Conservation (phyloP, 257 asterid genomes). For the Nicotiana benthamiana region DNA sequence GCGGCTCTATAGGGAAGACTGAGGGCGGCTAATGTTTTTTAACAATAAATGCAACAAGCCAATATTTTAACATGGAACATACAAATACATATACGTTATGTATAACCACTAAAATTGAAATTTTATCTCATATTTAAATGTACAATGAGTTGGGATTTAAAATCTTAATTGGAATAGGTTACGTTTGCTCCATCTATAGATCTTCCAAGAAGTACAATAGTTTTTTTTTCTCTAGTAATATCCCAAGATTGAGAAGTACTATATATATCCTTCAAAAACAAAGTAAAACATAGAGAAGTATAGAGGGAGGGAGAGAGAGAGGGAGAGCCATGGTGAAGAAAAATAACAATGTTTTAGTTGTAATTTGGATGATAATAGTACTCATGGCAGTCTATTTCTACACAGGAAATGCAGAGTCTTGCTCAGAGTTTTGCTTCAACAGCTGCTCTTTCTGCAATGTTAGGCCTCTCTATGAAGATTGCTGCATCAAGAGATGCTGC, state of each 20-base stretch:
- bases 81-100: no score
- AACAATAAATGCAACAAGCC: no score
- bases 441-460: background rate
- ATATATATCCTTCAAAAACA: background rate
- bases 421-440: background rate
- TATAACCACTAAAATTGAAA: no score
- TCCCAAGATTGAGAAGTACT: background rate
- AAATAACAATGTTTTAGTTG: background rate
- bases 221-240: background rate
- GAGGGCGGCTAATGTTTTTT: background rate
- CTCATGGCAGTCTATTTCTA: background rate
- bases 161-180: background rate
- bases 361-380: background rate
- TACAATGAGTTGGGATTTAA: no score
- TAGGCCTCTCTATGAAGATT: background rate
- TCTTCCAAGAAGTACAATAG: background rate
- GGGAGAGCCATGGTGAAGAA: background rate
- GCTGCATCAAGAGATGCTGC: background rate
- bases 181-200: background rate
- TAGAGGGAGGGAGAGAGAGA: no score
- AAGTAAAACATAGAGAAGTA: background rate
- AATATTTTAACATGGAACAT: no score
- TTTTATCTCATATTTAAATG: no score
- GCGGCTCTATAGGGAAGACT: no score
- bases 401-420: background rate